Evolutionary conservation across 257 asterid genomes (phyloP).

Genomic region (Scutellaria minor): DNA sequence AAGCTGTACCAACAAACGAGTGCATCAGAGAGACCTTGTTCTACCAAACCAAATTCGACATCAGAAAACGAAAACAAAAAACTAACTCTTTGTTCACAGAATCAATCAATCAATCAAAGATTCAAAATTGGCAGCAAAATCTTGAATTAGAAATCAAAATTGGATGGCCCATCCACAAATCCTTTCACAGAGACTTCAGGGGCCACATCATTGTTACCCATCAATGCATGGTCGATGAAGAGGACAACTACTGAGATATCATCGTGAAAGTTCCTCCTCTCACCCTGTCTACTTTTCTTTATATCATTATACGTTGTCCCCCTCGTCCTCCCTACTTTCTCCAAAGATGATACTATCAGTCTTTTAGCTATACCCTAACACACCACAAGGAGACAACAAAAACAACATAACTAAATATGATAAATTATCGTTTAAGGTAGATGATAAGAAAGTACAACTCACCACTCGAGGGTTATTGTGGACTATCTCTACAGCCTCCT

Average conservation of each 20-base stretch:
- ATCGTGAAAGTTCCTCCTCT: slow-evolving; percentile 61
- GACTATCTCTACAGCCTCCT: slow-evolving; percentile 78
- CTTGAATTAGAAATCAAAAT: too few relatives aligned
- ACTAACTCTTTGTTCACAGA: too few relatives aligned
- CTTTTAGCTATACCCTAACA: slow-evolving; percentile 79
- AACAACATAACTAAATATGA: not conserved
- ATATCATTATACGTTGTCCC: slow-evolving; percentile 50
- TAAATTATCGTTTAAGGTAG: not conserved
- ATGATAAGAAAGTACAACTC: slow-evolving; percentile 22
- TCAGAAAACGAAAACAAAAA: too few relatives aligned
- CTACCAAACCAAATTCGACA: too few relatives aligned
- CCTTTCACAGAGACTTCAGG: too few relatives aligned
- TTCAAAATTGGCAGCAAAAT: too few relatives aligned
- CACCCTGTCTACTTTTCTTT: slow-evolving; percentile 52
- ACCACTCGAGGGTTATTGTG: slow-evolving; percentile 73
- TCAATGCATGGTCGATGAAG: too few relatives aligned
- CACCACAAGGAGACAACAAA: not conserved
- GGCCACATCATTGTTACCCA: too few relatives aligned
- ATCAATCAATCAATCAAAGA: too few relatives aligned
- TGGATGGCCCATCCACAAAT: too few relatives aligned
- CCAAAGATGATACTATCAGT: slow-evolving; percentile 57
- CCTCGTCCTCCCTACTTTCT: slow-evolving; percentile 50
- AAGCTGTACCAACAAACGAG: too few relatives aligned
- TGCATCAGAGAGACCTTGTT: too few relatives aligned
- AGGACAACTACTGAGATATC: slow-evolving; percentile 78